Evolutionary conservation across 2,329 filamentous ascomycete genomes (phyloP).

Genomic region (Triangularia verruculosa): DNA sequence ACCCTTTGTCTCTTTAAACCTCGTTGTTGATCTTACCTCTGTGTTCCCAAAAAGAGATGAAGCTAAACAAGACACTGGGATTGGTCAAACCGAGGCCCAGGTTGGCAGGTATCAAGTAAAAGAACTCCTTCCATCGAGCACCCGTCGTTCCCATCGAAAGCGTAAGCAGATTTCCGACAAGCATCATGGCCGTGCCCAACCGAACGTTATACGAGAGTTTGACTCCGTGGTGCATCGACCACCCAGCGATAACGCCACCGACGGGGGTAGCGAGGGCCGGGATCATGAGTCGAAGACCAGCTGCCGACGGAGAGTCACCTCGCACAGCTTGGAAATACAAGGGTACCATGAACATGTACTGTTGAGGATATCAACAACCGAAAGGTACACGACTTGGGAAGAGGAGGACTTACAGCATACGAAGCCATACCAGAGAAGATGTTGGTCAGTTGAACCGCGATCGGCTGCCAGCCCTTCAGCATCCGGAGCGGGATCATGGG

Average conservation of each 20-base stretch:
- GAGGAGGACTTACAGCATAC: constrained; percentile 50
- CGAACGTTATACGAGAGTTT: constrained; percentile 52
- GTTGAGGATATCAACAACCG: neutral
- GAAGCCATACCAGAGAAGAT: constrained; percentile 57
- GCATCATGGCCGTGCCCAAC: constrained; percentile 48
- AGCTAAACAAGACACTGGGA: constrained; percentile 57
- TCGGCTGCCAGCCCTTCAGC: constrained; percentile 51
- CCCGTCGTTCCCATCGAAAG: constrained; percentile 47
- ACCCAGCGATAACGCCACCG: constrained; percentile 52
- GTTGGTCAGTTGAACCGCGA: constrained; percentile 57
- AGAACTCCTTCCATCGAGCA: constrained; percentile 50
- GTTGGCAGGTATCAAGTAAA: constrained; percentile 55
- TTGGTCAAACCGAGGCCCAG: constrained; percentile 59
- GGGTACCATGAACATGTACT: constrained; percentile 67
- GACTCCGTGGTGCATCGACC: constrained; percentile 55
- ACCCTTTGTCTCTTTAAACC: neutral
- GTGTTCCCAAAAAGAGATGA: constrained; percentile 61
- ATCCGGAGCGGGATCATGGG: constrained; percentile 54
- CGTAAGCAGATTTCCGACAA: constrained; percentile 51
- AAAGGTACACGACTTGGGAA: neutral
- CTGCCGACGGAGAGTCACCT: constrained; percentile 58
- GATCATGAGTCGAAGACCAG: constrained; percentile 61
- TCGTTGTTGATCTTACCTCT: constrained; percentile 41
- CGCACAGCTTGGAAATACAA: constrained; percentile 67
- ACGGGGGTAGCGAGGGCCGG: constrained; percentile 57